Base-by-base conservation (phyloP, 352 stramenopile species). In the Globisporangium spiculum region DNA sequence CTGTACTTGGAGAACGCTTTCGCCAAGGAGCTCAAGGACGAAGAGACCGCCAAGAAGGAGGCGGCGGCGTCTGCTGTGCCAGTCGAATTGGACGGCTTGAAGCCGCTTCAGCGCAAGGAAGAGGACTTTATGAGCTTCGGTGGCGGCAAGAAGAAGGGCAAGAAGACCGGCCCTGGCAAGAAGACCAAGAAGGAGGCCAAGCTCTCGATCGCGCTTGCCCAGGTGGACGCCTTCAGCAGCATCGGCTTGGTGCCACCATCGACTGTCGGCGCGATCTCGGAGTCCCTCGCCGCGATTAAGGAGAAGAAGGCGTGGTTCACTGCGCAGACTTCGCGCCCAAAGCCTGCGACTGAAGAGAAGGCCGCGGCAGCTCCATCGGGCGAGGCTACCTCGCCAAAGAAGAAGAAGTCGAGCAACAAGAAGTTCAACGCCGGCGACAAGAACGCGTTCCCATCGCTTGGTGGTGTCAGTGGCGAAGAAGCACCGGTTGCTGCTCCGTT, bases 251-350 rank as follows among this genome's bases (percentile, higher is more conserved):
- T 90, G 68, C 96, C 96, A 44, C 96, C 97, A 10, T 88, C 91
- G 53, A 91, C 83, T 59, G 80, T 97, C 22, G 83, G 86, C 38
- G 83, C 83, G 26, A 83, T 99, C 12, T 75, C 82, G 53, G 81
- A 83, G n/a, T 96, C 92, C 30, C 87, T 99, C 72, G 81, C 92
- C 62, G 96, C 92, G 64, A 91, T 99, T 30, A 97, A 97, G 75
- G 92, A 89, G n/a, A 98, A 98, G 90, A 99, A 99, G 80, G 72
- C 86, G 30, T 96, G 83, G 86, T 96, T 92, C 68, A 77, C 76
- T 34, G 78, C 78, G 68, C 86, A 96, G 77, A 92, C 81, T 36
- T 70, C 78, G 50, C 83, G 77, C 34, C 67, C 75, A 8, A 82
- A 77, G 64, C 57, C 69, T 46, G 53, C 53, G 3, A 58, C 12